phyloP scores from a whole-genome alignment of 2,329 filamentous ascomycete genomes.

The Pezicula radicicola region DNA sequence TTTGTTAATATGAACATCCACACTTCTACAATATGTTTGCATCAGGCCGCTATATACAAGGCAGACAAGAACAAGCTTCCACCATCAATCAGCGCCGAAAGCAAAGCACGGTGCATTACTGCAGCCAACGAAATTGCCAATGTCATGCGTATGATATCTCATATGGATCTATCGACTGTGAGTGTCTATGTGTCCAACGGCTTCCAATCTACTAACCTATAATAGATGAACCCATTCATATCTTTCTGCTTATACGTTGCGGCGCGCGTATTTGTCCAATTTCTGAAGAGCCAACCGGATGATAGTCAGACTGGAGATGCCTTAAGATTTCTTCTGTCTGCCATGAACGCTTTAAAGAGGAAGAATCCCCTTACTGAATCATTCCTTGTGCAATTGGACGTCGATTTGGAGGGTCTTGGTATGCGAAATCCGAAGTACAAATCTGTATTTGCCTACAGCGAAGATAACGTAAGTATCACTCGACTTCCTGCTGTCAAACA shows the following conservation, averaged over 20 bases:
- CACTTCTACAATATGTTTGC: conserved; percentile 94
- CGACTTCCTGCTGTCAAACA: conserved; percentile 1
- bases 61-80: conserved; percentile 85
- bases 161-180: conserved; percentile 81
- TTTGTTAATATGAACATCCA: conserved; percentile 98
- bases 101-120: conserved; percentile 88
- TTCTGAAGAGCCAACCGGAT: conserved; percentile 88
- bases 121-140: conserved; percentile 91
- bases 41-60: conserved; percentile 97
- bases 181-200: conserved; percentile 29
- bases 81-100: conserved; percentile 76
- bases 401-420: conserved; percentile 78
- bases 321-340: conserved; percentile 83
- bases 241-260: conserved; percentile 97
- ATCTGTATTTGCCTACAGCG: conserved; percentile 45
- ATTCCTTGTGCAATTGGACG: conserved; percentile 88
- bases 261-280: conserved; percentile 91
- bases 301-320: conserved; percentile 77
- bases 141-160: conserved; percentile 93
- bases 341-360: conserved; percentile 85
- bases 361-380: conserved; percentile 92
- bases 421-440: conserved; percentile 55
- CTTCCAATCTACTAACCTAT: conserved; percentile 13
- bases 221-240: conserved; percentile 90
- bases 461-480: conserved; percentile 29